Percentiles rank a stretch among this genome's conserved stretches.
Conservation (phyloP, 495 filamentous ascomycete species). For the Mytilinidion resinicola region DNA sequence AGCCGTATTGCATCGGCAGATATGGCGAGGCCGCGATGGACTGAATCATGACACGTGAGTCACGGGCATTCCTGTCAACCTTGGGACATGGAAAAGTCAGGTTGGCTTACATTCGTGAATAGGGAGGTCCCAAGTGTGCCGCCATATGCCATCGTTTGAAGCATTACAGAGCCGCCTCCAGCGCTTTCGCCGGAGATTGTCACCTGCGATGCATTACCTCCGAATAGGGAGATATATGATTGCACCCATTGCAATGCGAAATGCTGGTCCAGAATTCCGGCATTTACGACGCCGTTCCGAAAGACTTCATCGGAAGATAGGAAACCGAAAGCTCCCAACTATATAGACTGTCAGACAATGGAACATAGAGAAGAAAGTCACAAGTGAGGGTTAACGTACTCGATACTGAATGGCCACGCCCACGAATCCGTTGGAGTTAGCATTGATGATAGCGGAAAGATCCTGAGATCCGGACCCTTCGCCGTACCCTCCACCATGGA, state of each 20-base stretch:
- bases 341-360: slow-evolving; percentile 22
- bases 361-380: slow-evolving; percentile 22
- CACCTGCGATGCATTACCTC: slow-evolving; percentile 56
- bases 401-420: slow-evolving; percentile 34
- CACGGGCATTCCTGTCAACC: no score
- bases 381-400: slow-evolving; percentile 21
- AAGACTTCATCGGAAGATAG: slow-evolving; percentile 11
- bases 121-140: not conserved
- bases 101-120: slow-evolving; percentile 2
- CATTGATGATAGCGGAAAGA: slow-evolving; percentile 24
- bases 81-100: not conserved
- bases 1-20: slow-evolving; percentile 45
- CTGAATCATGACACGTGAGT: slow-evolving; percentile 25
- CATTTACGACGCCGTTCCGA: slow-evolving; percentile 18
- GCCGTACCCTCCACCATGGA: slow-evolving; percentile 26
- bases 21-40: slow-evolving; percentile 49
- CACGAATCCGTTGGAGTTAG: slow-evolving; percentile 31
- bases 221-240: slow-evolving; percentile 60
- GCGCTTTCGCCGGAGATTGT: slow-evolving; percentile 65
- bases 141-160: slow-evolving; percentile 41
- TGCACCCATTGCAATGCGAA: slow-evolving; percentile 69
- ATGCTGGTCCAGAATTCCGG: slow-evolving; percentile 40
- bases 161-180: slow-evolving; percentile 56
- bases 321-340: slow-evolving; percentile 22
- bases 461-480: slow-evolving; percentile 25